Evolutionary conservation across 2,329 filamentous ascomycete species (phyloP), one percentile per base, ranked within the genome.

Genomic region (Exophiala bonariae): DNA sequence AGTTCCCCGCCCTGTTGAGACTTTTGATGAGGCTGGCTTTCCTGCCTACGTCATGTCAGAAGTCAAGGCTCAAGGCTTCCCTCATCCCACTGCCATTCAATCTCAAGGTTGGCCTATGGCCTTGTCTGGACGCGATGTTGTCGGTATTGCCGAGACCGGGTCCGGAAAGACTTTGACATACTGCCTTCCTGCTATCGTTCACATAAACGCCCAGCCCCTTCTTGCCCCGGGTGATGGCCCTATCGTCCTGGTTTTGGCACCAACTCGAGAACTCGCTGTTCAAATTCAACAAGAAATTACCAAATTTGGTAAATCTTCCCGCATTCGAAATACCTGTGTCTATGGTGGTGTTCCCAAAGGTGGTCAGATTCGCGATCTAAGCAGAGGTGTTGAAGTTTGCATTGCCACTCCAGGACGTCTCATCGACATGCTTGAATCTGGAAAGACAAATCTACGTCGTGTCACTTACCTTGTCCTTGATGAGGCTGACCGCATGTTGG

Each of bases 21-120:
- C 85, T 31, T 99, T 99, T 67, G 93, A 99, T 61, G 93, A 99
- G 76, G 93, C 93, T 68, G 89, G 89, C 34, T 99, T 99, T 76
- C 93, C 93, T 34, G 82, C 84, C 61, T 99, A 99, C 68, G 93
- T 99, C 56, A 93, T 99, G 81, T 91, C 89, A 63, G 93, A 99
- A 70, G 93, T 99, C 66, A 99, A 99, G 82, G 88, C 90, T 18
- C 92, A 97, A 74, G 93, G 93, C 35, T 99, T 99, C 73, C 82
- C 87, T 54, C 86, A 85, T 45, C 93, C 93, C 31, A 99, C 93
- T 33, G 86, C 93, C 56, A 97, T 99, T 70, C 93, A 99, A 74
- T 95, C 92, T 14, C 93, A 97, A 70, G 93, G 93, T 56, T 97
- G 93, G 93, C 93, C 93, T 55, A 97, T 97, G 93, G 91, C 93